phyloP scores from a whole-genome alignment of 2,329 filamentous ascomycete species.

The Aspergillus caelatus region DNA sequence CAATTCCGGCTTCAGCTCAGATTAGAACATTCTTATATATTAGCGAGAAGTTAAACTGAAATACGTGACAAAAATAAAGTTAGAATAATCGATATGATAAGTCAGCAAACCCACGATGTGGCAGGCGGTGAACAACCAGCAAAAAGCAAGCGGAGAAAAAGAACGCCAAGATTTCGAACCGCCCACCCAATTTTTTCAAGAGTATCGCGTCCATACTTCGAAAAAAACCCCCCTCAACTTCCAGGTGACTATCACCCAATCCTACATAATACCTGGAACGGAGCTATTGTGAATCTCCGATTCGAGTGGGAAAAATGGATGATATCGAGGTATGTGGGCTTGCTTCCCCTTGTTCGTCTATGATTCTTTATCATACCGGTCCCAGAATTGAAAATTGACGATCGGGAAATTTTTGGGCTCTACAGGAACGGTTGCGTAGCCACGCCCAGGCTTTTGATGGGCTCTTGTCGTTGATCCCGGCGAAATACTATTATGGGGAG shows the following conservation, averaged over 20 bases:
- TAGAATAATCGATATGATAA: not conserved
- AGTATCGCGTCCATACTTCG: conserved; percentile 26
- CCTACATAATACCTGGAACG: conserved; percentile 2
- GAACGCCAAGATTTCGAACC: conserved; percentile 43
- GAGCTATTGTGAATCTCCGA: conserved; percentile 6
- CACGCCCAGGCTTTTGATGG: conserved; percentile 80
- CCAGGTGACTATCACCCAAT: conserved; percentile 13
- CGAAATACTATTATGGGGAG: conserved; percentile 86
- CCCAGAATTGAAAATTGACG: conserved; percentile 23
- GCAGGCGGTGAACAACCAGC: conserved; percentile 21
- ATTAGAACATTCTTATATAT: not conserved
- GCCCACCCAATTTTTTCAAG: conserved; percentile 43
- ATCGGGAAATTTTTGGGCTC: conserved; percentile 23
- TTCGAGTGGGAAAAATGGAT: conserved; percentile 31
- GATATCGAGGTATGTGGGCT: conserved; percentile 42
- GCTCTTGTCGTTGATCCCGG: conserved; percentile 82
- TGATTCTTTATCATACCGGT: not conserved
- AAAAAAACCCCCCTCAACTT: conserved; percentile 15
- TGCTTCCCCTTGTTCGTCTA: conserved; percentile 14
- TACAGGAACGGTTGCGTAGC: conserved; percentile 52
- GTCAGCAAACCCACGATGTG: not conserved
- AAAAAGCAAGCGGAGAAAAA: conserved; percentile 34
- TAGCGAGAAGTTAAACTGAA: not conserved
- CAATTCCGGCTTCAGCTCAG: not conserved
- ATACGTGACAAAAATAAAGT: not conserved